Percentiles rank a stretch among this genome's conserved stretches.
phyloP scores from a whole-genome alignment of 2,329 filamentous ascomycete species.

The Chrysosporium queenslandicum region DNA sequence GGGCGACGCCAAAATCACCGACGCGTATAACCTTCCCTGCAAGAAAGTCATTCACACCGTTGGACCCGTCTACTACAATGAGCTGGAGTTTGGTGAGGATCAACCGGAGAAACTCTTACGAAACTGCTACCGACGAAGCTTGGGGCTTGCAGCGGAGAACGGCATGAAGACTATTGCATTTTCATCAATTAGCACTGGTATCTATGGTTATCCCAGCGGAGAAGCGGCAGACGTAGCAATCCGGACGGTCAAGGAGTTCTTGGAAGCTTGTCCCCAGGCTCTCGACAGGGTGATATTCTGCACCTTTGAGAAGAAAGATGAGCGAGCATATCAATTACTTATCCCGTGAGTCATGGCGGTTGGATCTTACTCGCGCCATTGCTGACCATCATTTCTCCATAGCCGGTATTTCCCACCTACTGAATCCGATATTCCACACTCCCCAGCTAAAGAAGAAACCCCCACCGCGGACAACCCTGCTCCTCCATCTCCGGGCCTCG shows the following conservation, averaged over 20 bases:
- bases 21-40: conserved; percentile 64
- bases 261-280: conserved; percentile 35
- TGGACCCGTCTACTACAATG: conserved; percentile 60
- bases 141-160: conserved; percentile 61
- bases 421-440: conserved; percentile 14
- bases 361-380: background rate
- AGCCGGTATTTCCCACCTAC: conserved; percentile 44
- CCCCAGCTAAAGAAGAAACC: background rate
- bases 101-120: conserved; percentile 38
- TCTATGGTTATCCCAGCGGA: conserved; percentile 74
- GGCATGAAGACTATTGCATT: conserved; percentile 68
- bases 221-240: conserved; percentile 66
- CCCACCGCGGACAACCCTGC: background rate
- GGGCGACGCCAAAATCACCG: conserved; percentile 73
- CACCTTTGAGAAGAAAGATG: conserved; percentile 69
- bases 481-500: conserved; percentile 20
- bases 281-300: conserved; percentile 75
- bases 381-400: background rate
- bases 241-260: conserved; percentile 47
- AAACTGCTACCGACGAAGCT: conserved; percentile 58
- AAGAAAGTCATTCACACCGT: conserved; percentile 81
- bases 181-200: conserved; percentile 71
- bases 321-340: conserved; percentile 56
- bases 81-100: conserved; percentile 27
- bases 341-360: conserved; percentile 57